Base-by-base conservation (phyloP, 2,329 filamentous ascomycete species). In the Pseudogymnoascus sp. region DNA sequence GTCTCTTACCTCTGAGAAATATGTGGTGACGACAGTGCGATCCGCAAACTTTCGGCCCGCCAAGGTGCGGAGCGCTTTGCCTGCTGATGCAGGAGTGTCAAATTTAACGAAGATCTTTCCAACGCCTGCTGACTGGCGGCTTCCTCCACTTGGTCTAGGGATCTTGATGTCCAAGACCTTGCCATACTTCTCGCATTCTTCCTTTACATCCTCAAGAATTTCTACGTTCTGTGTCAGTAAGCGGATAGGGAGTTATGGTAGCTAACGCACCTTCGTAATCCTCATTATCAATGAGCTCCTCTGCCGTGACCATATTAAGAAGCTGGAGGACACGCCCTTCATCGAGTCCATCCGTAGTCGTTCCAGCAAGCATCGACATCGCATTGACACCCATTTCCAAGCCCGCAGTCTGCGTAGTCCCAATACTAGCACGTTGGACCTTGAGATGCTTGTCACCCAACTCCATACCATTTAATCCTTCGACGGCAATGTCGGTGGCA, bases 61-160 rank as follows among this genome's bases (percentile, higher is more conserved):
- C 70, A 99, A 80, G n/a, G 91, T 88, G 71, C 88, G 87, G 64
- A 99, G 80, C 7, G 95, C 96, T 72, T 90, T 93, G 67, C 89
- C 88, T 19, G 93, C 90, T 8, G 87, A 86, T 61, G 92, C 91
- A 2, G 84, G 79, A 2, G 81, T 84, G 68, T 95, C 90, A 73
- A 91, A 99, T 75, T 97, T 97, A 79, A 99, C 88, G 74, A 88
- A 99, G 69, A 99, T 97, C 82, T 97, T 99, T 74, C 95, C 95
- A 21, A 99, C 92, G 57, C 95, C 95, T 31, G 91, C 85, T 21
- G 88, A 90, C 74, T 95, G 89, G 70, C 92, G 86, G 75, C 87
- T 90, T 60, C 90, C 91, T 69, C 90, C 90, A 21, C 85, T 86
- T 1, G 95, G 93, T 65, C 95, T 85, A 4, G 95, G 95, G 64